Evolutionary conservation across 768 basidiomycete species (phyloP), one percentile per base, ranked within the genome.

Genomic region (Infundibulicybe gibba): DNA sequence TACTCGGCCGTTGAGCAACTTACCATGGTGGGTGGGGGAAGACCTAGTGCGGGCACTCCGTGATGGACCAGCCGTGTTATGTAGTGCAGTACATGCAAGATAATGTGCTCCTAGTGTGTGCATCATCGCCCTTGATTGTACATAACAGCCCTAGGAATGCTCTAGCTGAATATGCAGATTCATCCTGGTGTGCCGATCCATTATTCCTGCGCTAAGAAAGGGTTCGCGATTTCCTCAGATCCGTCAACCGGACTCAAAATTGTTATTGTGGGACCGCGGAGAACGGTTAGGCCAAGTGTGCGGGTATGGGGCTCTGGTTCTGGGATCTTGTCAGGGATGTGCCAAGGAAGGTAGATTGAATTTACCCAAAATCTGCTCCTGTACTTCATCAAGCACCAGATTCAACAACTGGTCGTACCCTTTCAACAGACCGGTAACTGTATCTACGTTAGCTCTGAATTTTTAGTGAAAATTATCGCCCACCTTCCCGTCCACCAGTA

Each of bases 351-450:
- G 50, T 49, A 44, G 52, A 47, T 44, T 44, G 51, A 6, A 52
- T 72, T 54, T 59, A 88, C 89, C 83, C 61, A 78, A 76, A 2
- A 90, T 54, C 33, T 87, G 78, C 67, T 99, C 97, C 58, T 86
- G 80, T 5, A 98, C 93, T 49, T 97, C 91, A 65, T 99, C 97
- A 42, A 99, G 80, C 42, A 99, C 97, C 46, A 99, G 85, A 64
- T 99, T 98, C 48, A 98, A 78, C 33, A 98, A 74, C 56, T 97
- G 94, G 67, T 98, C 97, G 58, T 83, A 98, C 19, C 97, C 97
- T 68, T 99, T 99, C 52, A 99, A 68, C 14, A 89, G 78, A 3
- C 97, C 97, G 6, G 81, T 88, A 44, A 97, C 95, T 97, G 57
- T 16, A 43, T 49, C 47, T 46, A 21, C 20, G 52, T 39, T 35